Base-by-base conservation (phyloP, 352 stramenopile genomes). In the Phytopythium oedochilum region DNA sequence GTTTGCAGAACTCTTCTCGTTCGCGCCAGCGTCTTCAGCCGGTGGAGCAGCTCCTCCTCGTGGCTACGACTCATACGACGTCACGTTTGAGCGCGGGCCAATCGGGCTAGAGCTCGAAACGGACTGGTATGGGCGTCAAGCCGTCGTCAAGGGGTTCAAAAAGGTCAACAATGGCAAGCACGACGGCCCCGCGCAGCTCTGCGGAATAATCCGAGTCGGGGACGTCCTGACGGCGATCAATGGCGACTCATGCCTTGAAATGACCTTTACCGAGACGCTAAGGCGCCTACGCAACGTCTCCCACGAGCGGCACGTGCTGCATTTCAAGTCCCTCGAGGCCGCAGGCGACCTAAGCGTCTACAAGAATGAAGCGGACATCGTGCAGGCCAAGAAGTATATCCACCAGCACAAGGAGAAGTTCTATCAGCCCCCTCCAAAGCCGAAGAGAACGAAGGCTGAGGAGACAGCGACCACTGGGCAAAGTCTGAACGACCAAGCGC, bases 181-280 rank as follows among this genome's bases (percentile, higher is more conserved):
- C 14, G 76, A 88, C 35, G 76, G 79, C 1, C 70, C 65, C 10
- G 79, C 79, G 1, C 77, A 82, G 26, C 61, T 55, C n/a, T 87
- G 82, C 44, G 77, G 75, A 5, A 43, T 87, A 40, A 86, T 90
- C 55, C 76, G 74, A 25, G 61, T 84, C 12, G 75, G 79, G 25
- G 82, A 90, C 50, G 82, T 92, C 20, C 70, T 92, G 48, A 89
- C 81, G 20, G 72, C 79, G 8, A 86, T 89, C 61, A 86, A 89
- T 40, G 77, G 77, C 25, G 60, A 73, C 31, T 84, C 77, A n/a
- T 89, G 75, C 43, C 69, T 89, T 23, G 78, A 88, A 38, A 78
- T 89, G 55, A 70, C 63, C 39, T 89, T 89, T 49, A 66, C 79
- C 36, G 68, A 82, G 39, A 88, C 76, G 4, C 61, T 89, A 1